These are phyloP conservation scores for Podospora appendiculata DNA, from an alignment of 495 filamentous ascomycete species.

Conservation along the genomic window DNA sequence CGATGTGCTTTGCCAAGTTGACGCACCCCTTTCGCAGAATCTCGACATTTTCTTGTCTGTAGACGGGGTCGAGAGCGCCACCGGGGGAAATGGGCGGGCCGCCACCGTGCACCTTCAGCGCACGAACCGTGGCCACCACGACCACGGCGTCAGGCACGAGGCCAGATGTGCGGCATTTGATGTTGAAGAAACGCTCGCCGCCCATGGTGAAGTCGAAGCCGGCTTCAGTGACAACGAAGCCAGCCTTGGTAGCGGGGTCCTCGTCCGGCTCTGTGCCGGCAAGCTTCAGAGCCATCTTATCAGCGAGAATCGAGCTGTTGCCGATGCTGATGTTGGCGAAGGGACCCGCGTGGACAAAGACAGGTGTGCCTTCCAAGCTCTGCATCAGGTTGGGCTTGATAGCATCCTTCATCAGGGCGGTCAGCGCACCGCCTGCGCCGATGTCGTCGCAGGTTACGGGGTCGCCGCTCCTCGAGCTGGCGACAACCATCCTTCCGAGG, in stretches of 20 bases:
- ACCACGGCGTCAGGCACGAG: conserved; percentile 88
- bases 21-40: conserved; percentile 82
- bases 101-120: conserved; percentile 93
- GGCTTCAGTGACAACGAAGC: conserved; percentile 95
- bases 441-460: conserved; percentile 95
- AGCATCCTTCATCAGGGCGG: conserved; percentile 93
- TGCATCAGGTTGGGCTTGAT: conserved; percentile 99
- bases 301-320: conserved; percentile 87
- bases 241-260: conserved; percentile 72
- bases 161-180: conserved; percentile 94
- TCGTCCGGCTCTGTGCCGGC: conserved; percentile 95
- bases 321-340: conserved; percentile 99
- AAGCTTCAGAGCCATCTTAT: conserved; percentile 91
- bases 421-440: conserved; percentile 83
- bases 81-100: conserved; percentile 88
- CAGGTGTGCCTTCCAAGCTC: conserved; percentile 91
- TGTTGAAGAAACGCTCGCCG: conserved; percentile 99
- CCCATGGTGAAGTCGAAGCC: conserved; percentile 99
- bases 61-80: conserved; percentile 71
- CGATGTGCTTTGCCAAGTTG: conserved; percentile 89
- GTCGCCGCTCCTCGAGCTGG: conserved; percentile 73
- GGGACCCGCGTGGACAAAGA: conserved; percentile 93
- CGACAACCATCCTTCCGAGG: conserved; percentile 94
- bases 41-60: conserved; percentile 88
- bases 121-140: conserved; percentile 90